Conservation (phyloP, 495 filamentous ascomycete species). For the Penicillium bovifimosum region DNA sequence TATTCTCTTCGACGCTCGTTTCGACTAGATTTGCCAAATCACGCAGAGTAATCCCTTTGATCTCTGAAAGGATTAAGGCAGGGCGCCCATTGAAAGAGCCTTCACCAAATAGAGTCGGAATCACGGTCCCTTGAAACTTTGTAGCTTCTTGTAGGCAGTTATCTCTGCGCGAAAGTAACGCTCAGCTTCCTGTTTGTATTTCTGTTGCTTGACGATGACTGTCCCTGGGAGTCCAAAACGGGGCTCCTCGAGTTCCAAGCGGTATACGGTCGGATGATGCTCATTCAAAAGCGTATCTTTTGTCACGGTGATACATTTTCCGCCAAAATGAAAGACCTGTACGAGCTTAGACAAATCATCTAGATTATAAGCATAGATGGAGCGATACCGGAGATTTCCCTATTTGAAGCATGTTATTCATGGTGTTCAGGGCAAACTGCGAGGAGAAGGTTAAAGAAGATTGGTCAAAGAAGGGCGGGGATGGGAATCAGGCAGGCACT, state of each 20-base stretch:
- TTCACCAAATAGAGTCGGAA: slow-evolving; percentile 5
- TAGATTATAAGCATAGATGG: no score
- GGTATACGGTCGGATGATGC: slow-evolving; percentile 5
- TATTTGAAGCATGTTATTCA: no score
- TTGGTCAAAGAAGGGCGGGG: no score
- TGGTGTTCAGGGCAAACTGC: no score
- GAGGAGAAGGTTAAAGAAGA: no score
- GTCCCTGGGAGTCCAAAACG: slow-evolving; percentile 1
- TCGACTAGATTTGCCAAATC: not conserved
- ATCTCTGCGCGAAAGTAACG: not conserved
- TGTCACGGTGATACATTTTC: no score
- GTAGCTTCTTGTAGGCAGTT: slow-evolving; percentile 1
- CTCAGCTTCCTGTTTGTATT: not conserved
- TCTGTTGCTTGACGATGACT: slow-evolving; percentile 10
- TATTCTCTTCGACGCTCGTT: not conserved
- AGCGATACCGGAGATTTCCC: no score
- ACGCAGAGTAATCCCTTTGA: slow-evolving; percentile 4
- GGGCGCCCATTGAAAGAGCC: slow-evolving; percentile 6
- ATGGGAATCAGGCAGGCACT: no score
- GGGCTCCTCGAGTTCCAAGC: slow-evolving; percentile 6
- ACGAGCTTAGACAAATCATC: no score
- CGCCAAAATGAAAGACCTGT: no score
- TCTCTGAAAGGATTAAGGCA: slow-evolving; percentile 4
- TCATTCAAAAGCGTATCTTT: no score
- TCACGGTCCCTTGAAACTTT: slow-evolving; percentile 4